Base-by-base conservation (phyloP, 768 basidiomycete species). In the Gyrodon lividus region DNA sequence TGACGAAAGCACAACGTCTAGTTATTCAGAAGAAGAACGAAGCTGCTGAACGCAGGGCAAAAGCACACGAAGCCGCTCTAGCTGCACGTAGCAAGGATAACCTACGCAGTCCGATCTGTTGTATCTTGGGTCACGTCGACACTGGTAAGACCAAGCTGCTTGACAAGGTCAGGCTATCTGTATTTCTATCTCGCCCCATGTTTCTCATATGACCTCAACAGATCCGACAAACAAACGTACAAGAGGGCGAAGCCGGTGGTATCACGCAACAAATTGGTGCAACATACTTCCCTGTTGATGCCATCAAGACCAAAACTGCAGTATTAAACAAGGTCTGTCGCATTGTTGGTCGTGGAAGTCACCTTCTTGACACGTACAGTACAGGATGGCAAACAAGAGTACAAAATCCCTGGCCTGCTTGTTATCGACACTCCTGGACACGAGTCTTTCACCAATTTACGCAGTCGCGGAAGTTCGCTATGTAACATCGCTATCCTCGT, bases 211-310 rank as follows among this genome's bases (percentile, higher is more conserved):
- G 33, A 24, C 49, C 23, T 24, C 28, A 40, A 6, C 58, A 97
- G 93, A 99, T 99, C 67, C 94, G 97, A 59, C 96, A 98, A 87
- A 98, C 96, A 5, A 98, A 98, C 59, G 97, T 99, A 19, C 95
- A 98, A 72, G 97, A 98, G 67, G 97, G 97, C 48, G 97, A 99
- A 81, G 97, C 97, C 3, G 97, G 97, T 59, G 97, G 97, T 74
- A 99, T 99, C 70, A 99, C 97, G 0, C 97, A 98, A 70, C 97
- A 99, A 70, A 99, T 99, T 59, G 97, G 97, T 77, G 97, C 97
- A 19, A 98, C 97, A 0, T 99, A 95, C 77, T 98, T 99, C 84
- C 97, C 97, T 31, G 87, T 89, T 28, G 89, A 92, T 5, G 95
- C 96, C 6, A 97, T 99, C 70, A 83, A 85, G 72, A 81, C 81